Evolutionary conservation across 148 eudicot species (phyloP).

Genomic region (Rhododendron molle): DNA sequence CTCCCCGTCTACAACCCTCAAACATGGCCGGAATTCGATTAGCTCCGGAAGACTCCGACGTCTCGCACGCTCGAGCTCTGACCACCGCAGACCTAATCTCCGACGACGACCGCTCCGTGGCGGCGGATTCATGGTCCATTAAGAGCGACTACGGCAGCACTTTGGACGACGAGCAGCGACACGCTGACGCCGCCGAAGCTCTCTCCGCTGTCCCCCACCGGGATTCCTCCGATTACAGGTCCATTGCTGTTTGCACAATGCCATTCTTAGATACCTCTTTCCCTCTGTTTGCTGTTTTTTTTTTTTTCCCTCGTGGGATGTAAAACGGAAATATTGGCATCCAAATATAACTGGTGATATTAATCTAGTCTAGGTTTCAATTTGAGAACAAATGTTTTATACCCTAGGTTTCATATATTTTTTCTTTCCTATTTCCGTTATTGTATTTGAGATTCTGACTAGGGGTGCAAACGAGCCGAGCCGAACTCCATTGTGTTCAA

Average conservation of each 20-base stretch:
- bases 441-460: background rate
- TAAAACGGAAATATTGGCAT: background rate
- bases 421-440: background rate
- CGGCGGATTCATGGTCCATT: constrained; percentile 97
- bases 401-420: too few species aligned
- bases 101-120: constrained; percentile 92
- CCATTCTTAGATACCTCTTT: background rate
- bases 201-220: constrained; percentile 64
- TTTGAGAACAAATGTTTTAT: background rate
- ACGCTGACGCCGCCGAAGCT: constrained; percentile 93
- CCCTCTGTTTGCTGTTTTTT: background rate
- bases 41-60: constrained; percentile 63
- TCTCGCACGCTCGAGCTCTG: constrained; percentile 49
- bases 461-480: background rate
- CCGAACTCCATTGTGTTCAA: background rate
- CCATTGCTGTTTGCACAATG: background rate
- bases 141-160: constrained; percentile 98
- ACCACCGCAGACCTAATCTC: constrained; percentile 70
- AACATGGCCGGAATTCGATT: constrained; percentile 77
- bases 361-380: background rate
- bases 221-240: constrained; percentile 84
- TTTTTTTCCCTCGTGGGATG: background rate
- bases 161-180: constrained; percentile 92
- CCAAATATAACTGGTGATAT: background rate
- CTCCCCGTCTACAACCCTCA: background rate